A percentile compares a stretch with the other conserved stretches of the same genome.
Conservation (phyloP, 441 rosid species). For the Populus hybrid region DNA sequence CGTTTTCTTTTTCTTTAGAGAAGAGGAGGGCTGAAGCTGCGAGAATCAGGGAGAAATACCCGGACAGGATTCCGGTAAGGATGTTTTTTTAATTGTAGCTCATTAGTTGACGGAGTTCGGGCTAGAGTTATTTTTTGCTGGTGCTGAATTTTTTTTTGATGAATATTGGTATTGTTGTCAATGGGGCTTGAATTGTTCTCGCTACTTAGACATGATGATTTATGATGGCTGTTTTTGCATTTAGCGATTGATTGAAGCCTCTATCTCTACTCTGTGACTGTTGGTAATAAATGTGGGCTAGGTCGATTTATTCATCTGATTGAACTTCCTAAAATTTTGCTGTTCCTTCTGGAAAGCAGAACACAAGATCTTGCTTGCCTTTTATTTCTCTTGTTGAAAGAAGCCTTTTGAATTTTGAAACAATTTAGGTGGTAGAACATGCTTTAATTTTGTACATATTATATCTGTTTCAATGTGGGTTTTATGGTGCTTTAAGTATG, state of each 20-base stretch:
- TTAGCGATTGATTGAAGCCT: neutral
- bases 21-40: constrained; percentile 73
- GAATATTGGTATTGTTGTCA: too few species aligned
- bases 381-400: neutral
- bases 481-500: neutral
- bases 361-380: neutral
- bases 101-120: neutral
- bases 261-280: neutral
- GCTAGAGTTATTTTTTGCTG: neutral
- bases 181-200: neutral
- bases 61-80: constrained; percentile 78
- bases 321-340: neutral
- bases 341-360: neutral
- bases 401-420: neutral
- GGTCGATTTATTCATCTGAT: neutral
- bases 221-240: neutral
- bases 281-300: neutral
- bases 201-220: neutral
- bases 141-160: neutral
- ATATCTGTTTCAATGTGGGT: neutral
- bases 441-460: neutral
- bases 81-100: neutral
- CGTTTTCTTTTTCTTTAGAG: constrained; percentile 28
- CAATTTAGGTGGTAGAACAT: neutral
- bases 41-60: constrained; percentile 73